Conservation (phyloP, 2,329 filamentous ascomycete species). For the Ceratocystis papillata region DNA sequence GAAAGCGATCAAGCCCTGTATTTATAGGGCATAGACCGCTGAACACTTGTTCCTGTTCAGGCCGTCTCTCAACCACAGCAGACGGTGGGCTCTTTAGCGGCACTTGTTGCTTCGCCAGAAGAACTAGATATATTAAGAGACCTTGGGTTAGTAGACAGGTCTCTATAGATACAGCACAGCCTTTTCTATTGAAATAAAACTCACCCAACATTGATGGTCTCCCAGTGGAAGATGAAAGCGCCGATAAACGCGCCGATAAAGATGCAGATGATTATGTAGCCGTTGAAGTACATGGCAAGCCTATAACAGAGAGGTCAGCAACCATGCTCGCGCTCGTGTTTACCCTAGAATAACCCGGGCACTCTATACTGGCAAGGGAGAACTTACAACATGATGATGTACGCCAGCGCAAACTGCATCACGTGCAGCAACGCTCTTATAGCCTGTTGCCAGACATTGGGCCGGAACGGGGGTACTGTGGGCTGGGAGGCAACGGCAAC, state of each 20-base stretch:
- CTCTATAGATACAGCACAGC: no score
- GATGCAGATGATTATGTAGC: conserved; percentile 72
- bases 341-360: no score
- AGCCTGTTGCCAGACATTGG: conserved; percentile 54
- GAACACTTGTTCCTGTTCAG: neutral
- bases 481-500: conserved; percentile 12
- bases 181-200: conserved; percentile 19
- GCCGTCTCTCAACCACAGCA: conserved; percentile 33
- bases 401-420: conserved; percentile 62
- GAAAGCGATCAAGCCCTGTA: neutral
- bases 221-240: conserved; percentile 64
- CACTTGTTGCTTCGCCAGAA: conserved; percentile 29
- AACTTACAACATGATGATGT: conserved; percentile 60
- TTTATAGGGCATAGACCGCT: neutral
- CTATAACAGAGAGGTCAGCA: conserved; percentile 25
- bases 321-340: no score
- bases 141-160: neutral
- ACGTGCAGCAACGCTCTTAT: conserved; percentile 57
- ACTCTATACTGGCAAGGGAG: neutral
- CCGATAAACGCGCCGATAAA: conserved; percentile 66
- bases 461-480: conserved; percentile 37
- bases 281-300: conserved; percentile 52
- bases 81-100: conserved; percentile 33
- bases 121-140: conserved; percentile 1
- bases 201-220: conserved; percentile 35